Evolutionary conservation across 257 asterid species (phyloP).

Genomic region (Petunia axillaris): DNA sequence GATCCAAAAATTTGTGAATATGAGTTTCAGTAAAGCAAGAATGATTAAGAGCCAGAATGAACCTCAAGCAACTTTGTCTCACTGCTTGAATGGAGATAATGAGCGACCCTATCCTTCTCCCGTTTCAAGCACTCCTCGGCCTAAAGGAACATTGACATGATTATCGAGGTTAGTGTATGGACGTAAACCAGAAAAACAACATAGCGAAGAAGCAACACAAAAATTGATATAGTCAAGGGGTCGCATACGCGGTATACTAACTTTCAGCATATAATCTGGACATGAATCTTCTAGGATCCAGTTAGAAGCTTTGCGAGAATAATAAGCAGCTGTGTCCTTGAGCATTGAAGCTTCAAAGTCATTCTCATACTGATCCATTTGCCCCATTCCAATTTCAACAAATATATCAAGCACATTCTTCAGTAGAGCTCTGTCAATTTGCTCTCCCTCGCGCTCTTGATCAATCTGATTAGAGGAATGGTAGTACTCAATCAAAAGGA

Average conservation of each 20-base stretch:
- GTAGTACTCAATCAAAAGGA: conserved; percentile 14
- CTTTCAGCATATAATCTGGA: conserved; percentile 97
- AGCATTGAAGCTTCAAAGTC: conserved; percentile 92
- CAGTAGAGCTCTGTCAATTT: conserved; percentile 86
- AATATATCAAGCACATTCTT: conserved; percentile 93
- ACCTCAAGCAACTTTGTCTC: conserved; percentile 98
- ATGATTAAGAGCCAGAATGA: conserved; percentile 38
- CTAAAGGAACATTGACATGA: conserved; percentile 43
- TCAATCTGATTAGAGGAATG: conserved; percentile 58
- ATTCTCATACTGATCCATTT: conserved; percentile 79
- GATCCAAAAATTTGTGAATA: neutral
- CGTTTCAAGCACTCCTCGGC: conserved; percentile 89
- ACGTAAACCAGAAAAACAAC: conserved; percentile 6
- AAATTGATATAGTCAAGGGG: conserved; percentile 6
- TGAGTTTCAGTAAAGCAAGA: conserved; percentile 7
- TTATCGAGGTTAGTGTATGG: neutral
- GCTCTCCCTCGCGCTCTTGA: conserved; percentile 99
- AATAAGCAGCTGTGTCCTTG: conserved; percentile 86
- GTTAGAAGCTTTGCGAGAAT: conserved; percentile 95
- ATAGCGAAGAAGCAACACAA: neutral
- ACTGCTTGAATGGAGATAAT: conserved; percentile 96
- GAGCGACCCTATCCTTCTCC: conserved; percentile 88
- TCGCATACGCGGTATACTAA: conserved; percentile 32
- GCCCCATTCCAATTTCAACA: conserved; percentile 98
- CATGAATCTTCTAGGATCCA: conserved; percentile 99